These are phyloP conservation scores for Colletotrichum sp. DNA, from an alignment of 2,329 filamentous ascomycete genomes.

Conservation along the genomic window DNA sequence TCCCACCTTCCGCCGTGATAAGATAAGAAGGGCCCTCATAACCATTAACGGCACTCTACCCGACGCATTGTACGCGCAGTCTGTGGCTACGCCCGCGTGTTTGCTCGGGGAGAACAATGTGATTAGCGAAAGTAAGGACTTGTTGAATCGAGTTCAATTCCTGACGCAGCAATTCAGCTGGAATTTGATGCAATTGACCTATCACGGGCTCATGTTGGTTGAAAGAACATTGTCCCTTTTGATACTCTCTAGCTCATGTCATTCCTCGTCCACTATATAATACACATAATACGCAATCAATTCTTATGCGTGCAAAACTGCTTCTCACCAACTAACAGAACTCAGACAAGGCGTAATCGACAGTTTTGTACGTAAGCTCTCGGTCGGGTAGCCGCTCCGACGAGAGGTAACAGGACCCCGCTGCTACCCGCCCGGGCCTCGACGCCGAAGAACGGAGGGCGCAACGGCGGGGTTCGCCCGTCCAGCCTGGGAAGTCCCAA, in stretches of 20 bases:
- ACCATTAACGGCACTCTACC: background rate
- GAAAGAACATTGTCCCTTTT: background rate
- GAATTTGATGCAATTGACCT: background rate
- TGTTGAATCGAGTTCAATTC: background rate
- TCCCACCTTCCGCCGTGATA: conserved; percentile 2
- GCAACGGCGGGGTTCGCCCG: conserved; percentile 9
- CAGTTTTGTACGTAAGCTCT: background rate
- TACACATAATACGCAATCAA: background rate
- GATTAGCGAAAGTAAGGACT: background rate
- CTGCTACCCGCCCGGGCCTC: conserved; percentile 9
- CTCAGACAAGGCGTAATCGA: background rate
- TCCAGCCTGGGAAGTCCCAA: background rate
- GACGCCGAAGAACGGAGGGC: conserved; percentile 21
- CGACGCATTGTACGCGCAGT: background rate
- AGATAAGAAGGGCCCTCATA: background rate
- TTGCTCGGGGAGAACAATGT: background rate
- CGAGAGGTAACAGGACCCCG: background rate
- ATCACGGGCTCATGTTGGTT: background rate
- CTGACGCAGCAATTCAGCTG: background rate
- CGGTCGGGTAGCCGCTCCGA: background rate
- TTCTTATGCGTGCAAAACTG: background rate
- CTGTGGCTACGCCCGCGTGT: background rate
- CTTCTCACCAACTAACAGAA: fast-evolving
- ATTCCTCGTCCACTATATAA: background rate
- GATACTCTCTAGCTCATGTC: background rate